phyloP scores from a whole-genome alignment of 106 monocot species.

The Dendrobium nobile region DNA sequence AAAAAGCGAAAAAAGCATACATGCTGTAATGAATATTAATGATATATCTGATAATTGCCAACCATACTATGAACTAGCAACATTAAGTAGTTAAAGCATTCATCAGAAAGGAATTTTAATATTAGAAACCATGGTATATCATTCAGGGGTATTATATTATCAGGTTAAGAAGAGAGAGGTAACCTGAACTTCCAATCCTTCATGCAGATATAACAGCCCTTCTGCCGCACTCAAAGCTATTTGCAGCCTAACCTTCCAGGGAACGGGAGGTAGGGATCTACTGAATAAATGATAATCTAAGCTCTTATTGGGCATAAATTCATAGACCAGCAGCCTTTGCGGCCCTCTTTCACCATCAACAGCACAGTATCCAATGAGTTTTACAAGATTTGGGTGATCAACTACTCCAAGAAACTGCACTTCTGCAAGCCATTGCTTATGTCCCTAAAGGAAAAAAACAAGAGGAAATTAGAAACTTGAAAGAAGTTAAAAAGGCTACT shows the following conservation, averaged over 20 bases:
- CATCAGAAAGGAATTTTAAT: neutral
- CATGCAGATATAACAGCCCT: conserved; percentile 68
- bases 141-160: neutral
- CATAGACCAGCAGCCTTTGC: conserved; percentile 64
- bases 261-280: conserved; percentile 29
- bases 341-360: conserved; percentile 55
- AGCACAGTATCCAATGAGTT: conserved; percentile 79
- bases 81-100: neutral
- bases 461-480: neutral
- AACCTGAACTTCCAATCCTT: conserved; percentile 74
- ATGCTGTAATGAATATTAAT: neutral
- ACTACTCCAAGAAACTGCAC: conserved; percentile 75
- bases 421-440: conserved; percentile 84
- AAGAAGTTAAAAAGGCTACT: neutral
- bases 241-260: conserved; percentile 54
- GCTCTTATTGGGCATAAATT: conserved; percentile 69
- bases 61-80: neutral
- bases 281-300: conserved; percentile 79
- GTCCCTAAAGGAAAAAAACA: conserved; percentile 37
- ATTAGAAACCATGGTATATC: neutral
- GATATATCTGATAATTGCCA: neutral
- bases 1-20: neutral
- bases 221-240: conserved; percentile 61
- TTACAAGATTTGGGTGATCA: conserved; percentile 81
- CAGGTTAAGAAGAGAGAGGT: neutral